Evolutionary conservation across 148 eudicot species (phyloP), one percentile per base, ranked within the genome.

Genomic region (Spergularia marina): DNA sequence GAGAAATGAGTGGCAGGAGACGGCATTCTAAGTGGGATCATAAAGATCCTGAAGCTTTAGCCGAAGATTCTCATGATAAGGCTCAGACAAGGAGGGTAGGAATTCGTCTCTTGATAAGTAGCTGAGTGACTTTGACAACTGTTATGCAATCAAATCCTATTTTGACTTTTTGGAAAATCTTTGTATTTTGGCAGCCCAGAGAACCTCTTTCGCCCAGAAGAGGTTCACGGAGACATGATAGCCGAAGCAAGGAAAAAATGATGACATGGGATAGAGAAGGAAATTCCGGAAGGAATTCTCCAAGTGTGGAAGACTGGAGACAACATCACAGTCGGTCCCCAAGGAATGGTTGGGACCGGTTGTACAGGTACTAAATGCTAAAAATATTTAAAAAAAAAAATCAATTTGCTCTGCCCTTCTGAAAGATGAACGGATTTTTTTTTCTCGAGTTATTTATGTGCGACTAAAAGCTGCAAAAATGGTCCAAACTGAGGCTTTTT

Each of bases 1-100:
- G 71, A 80, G 66, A 65, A 86, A 83, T 90, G 94, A 85, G 84
- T 77, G 87, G 86, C 65, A 86, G 86, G 82, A 86, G 80, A 72
- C 87, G 88, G 23, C 67, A 40, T 62, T 86, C 91, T 34, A 77
- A 82, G 72, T 87, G 88, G 94, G 88, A 86, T 77, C 66, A 83
- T 74, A 84, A 81, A 75, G 86, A 77, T 70, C 51, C 74, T 61
- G 84, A 77, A 44, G 71, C 74, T 14, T 30, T 73, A 73, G 57
- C 73, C 61, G 86, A 78, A 81, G 58, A 55, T 65, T 76, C 65
- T 39, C 69, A 53, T 55, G 83, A 81, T 34, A 76, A 59, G 68
- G 69, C 76, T 81, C 79, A 68, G 12, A 21, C 76, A 56, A 74
- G 79, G 54, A 80, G 78, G 83, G 83, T 80, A 51, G 14, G 67